Evolutionary conservation across 31 red algal genomes (phyloP), one percentile per base, ranked within the genome.

Genomic region (Odonthalia washingtoniensis): DNA sequence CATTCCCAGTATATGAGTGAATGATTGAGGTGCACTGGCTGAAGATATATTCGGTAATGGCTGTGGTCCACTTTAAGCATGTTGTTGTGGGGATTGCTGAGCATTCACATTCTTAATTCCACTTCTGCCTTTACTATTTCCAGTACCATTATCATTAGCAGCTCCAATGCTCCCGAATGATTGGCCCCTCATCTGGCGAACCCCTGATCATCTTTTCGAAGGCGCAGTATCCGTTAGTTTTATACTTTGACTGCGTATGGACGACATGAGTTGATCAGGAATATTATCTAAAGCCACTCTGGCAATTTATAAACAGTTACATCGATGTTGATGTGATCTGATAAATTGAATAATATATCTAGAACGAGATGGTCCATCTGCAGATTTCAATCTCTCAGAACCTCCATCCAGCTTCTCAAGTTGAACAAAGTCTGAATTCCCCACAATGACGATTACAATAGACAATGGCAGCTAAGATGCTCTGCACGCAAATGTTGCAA

Each of bases 331-430:
- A 36, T 82, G 81, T 69, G 82, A 95, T 12, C 75, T 72, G 2
- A 95, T 87, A 91, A 95, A 95, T 41, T 95, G 93, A 2, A 95
- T 87, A 65, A 95, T 95, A 74, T 95, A 87, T 2, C 88, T 57
- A 30, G 70, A 72, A 63, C 77, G 81, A 28, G 72, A 78, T 27
- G 69, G 77, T 2, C 93, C 93, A 35, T 90, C 79, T 2, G 85
- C 60, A 28, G 75, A 84, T 18, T 60, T 69, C 28, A 94, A 38
- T 5, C 14, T 74, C 16, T 77, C 77, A 36, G 75, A 33, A 78
- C 91, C 93, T 14, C 88, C 93, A 52, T 95, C 87, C 5, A 95
- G 83, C 30, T 46, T 78, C 26, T 91, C 81, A 80, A 97, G 66
- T 26, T 91, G 42, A 0, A 80, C 34, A 70, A 94, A 94, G n/a